Evolutionary conservation across 495 filamentous ascomycete species (phyloP), one percentile per base, ranked within the genome.

Genomic region (Hyaloscypha variabilis): DNA sequence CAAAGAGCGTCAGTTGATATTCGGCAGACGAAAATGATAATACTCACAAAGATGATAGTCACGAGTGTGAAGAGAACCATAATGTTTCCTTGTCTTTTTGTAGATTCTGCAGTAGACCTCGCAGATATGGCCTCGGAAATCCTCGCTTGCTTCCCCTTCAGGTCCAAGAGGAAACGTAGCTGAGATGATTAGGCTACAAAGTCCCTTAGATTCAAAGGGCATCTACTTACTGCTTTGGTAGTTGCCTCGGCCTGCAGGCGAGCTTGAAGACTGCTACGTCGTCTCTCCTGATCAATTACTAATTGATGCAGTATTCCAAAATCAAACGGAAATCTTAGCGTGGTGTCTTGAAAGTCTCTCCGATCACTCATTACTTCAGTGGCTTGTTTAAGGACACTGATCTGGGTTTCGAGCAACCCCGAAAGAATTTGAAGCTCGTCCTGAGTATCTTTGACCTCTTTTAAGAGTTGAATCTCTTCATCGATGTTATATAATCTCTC

Each of bases 131-230:
- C 66, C 52, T 68, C 66, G 8, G 60, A 63, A n/a, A 64, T 34
- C 28, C 60, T 58, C 4, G 66, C 66, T 36, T 68, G 59, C 30
- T 68, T 68, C 34, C 64, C 82, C 61, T 84, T 84, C 8, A 85
- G 74, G 53, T 85, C 82, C 0, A 85, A 54, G 39, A 68, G 66
- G 28, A 60, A 34, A 29, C 60, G 60, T 17, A 68, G 29, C 61
- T 64, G 17, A 14, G 54, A 8, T 58, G 24, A 28, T 34, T 29
- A 58, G 13, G 19, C 13, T 34, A 26, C 3, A 29, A 14, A 0
- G 31, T 19, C 23, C 19, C 34, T 21, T 28, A 58, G 8, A 34
- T n/a, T 11, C 31, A 26, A 3, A 28, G 5, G 30, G 30, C 19
- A 36, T 46, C n/a, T 30, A 24, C 58, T 50, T 61, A 61, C 58